Evolutionary conservation across 2,329 filamentous ascomycete species (phyloP), one percentile per base, ranked within the genome.

Genomic region (Colletotrichum kahawae): DNA sequence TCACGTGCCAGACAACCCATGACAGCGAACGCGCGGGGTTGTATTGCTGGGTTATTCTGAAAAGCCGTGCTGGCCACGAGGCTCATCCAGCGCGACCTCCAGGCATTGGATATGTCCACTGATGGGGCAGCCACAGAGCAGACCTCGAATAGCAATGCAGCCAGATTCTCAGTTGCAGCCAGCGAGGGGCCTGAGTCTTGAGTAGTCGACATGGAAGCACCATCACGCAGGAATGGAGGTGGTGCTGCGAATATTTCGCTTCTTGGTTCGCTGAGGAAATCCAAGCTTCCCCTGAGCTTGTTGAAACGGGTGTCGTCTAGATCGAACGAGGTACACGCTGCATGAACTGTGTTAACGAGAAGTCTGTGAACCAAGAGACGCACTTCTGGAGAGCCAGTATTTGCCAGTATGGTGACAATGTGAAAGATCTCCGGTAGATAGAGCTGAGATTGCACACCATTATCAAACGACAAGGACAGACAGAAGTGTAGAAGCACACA

Each of bases 11-110:
- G 83, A 78, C 92, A 94, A 16, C 92, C 92, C 92, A 94, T 93
- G 54, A 94, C 92, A 3, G 92, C 90, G 78, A 94, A 94, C 2
- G 92, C 92, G 24, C 91, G 87, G 7, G 92, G 92, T 77, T 94
- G 92, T 71, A 94, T 92, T 3, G 92, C 92, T 10, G 92, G 92
- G 79, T 94, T 94, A 80, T 92, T 93, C 80, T 94, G 92, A 80
- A 94, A 94, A 0, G 92, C 92, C 12, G 92, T 94, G 80, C 92
- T 94, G 18, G 92, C 92, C 51, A 94, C 92, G 27, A 94, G 85
- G 78, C 92, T 93, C 92, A 94, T 94, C 92, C 92, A 94, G 24
- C 92, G 89, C 24, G 92, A 92, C 31, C 92, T 89, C 92, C 92
- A 94, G 18, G 90, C 89, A 79, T 94, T 94, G 27, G 92, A 90